phyloP scores from a whole-genome alignment of 768 basidiomycete species.

The Boletales sp. region DNA sequence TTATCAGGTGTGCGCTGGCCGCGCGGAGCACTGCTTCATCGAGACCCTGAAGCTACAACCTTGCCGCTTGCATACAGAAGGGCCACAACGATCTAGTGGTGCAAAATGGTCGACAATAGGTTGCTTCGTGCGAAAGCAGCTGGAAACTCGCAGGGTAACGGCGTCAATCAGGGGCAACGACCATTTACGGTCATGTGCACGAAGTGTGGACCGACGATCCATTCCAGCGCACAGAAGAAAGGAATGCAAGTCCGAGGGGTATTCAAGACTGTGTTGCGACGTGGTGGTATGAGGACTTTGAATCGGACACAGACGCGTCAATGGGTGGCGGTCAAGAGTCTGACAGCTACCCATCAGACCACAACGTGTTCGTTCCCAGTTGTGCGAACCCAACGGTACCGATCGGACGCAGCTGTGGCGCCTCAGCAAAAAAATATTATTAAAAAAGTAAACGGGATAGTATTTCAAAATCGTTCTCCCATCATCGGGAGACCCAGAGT shows the following conservation, averaged over 20 bases:
- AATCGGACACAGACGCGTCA: neutral
- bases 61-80: conserved; percentile 9
- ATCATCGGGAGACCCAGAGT: neutral
- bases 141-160: neutral
- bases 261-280: neutral
- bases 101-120: neutral
- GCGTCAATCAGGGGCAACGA: conserved; percentile 12
- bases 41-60: conserved; percentile 20
- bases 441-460: neutral
- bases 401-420: too few species aligned
- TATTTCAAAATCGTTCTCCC: conserved; percentile 4
- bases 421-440: neutral
- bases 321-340: conserved; percentile 9
- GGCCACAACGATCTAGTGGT: neutral
- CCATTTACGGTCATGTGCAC: neutral
- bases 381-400: neutral
- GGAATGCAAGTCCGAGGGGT: neutral
- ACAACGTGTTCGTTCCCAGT: conserved; percentile 13
- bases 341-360: conserved; percentile 15
- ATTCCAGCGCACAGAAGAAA: neutral
- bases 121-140: neutral
- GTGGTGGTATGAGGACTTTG: neutral
- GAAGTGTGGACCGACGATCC: conserved; percentile 1
- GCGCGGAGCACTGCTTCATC: conserved; percentile 20
- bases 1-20: conserved; percentile 19